A percentile compares a stretch with the other conserved stretches of the same genome.
Conservation (phyloP, 225 moss, liverwort and hornwort species). For the Sphagnum contortum region DNA sequence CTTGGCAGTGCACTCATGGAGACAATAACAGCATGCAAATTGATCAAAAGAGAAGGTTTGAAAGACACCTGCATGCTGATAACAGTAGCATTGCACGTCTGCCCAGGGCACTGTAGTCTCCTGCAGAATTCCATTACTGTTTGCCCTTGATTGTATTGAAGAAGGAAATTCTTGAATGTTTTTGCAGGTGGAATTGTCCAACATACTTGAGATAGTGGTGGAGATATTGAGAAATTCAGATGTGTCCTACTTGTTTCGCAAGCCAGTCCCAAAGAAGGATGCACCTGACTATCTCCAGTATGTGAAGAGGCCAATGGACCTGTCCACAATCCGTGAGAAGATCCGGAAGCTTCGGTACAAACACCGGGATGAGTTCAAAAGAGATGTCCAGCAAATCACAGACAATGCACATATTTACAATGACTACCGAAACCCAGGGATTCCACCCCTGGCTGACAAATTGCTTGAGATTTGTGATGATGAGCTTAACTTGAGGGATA, state of each 20-base stretch:
- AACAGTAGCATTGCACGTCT: too few relatives aligned
- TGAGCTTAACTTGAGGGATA: slow-evolving; percentile 45
- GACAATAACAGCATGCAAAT: too few relatives aligned
- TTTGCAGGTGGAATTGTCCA: slow-evolving; percentile 81
- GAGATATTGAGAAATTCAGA: slow-evolving; percentile 57
- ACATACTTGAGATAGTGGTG: slow-evolving; percentile 75
- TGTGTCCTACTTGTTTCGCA: slow-evolving; percentile 78
- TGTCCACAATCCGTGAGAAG: slow-evolving; percentile 72
- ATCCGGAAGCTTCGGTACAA: slow-evolving; percentile 81
- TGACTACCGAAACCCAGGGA: slow-evolving; percentile 75
- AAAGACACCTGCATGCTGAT: too few relatives aligned
- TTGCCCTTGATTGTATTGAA: not conserved
- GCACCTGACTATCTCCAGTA: slow-evolving; percentile 82
- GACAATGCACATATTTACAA: slow-evolving; percentile 87
- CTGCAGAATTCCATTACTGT: not conserved
- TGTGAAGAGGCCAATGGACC: slow-evolving; percentile 87
- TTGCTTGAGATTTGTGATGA: slow-evolving; percentile 75
- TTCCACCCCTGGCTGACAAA: slow-evolving; percentile 86
- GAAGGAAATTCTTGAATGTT: not conserved
- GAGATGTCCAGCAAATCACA: slow-evolving; percentile 82
- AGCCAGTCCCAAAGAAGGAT: slow-evolving; percentile 97
- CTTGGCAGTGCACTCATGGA: too few relatives aligned
- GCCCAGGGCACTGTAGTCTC: not conserved
- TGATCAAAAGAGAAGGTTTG: too few relatives aligned
- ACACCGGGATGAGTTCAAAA: slow-evolving; percentile 70